Evolutionary conservation across 2,329 filamentous ascomycete species (phyloP), one percentile per base, ranked within the genome.

Genomic region (Shiraia bambusicola): DNA sequence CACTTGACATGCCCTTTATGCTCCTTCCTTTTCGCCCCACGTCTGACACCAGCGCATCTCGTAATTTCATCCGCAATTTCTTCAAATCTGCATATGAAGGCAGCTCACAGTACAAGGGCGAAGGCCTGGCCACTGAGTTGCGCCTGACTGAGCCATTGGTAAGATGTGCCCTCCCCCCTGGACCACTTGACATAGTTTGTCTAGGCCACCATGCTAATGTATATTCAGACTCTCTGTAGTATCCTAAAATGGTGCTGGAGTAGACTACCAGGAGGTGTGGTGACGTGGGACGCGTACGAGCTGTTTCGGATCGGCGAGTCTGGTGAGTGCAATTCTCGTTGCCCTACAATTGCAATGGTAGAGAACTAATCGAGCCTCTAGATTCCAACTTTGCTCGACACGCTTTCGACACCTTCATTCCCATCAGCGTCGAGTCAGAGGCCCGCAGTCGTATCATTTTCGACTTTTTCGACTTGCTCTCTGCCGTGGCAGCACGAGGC

Each of bases 221-320:
- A 7, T 6, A 32, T 31, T 37, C 43, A 95, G 89, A 90, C 95
- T 42, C 80, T 98, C 39, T 91, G 90, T 52, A 93, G 91, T 59
- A 90, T 96, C 29, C 78, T 93, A 52, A 98, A 97, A 75, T 98
- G 93, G 93, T 97, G 92, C 70, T 98, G 93, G 93, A 91, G 88
- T 67, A 83, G 93, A 71, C 76, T 98, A 36, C 82, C 86, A 29
- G 89, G 90, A 45, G 93, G 93, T 61, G 84, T 98, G 11, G 91
- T 98, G 26, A 90, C 89, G 43, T 97, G 93, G 93, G 90, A 96
- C 61, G 89, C 89, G 29, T 98, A 98, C 65, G 91, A 97, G 66
- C 79, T 95, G 15, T 98, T 98, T 77, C 90, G 87, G 61, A 85
- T 94, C 53, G 93, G 93, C 65, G 93, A 98, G 73, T 82, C 86